Conservation (phyloP, 1,139 yeast genomes). For the Saccharomyces hybrid region DNA sequence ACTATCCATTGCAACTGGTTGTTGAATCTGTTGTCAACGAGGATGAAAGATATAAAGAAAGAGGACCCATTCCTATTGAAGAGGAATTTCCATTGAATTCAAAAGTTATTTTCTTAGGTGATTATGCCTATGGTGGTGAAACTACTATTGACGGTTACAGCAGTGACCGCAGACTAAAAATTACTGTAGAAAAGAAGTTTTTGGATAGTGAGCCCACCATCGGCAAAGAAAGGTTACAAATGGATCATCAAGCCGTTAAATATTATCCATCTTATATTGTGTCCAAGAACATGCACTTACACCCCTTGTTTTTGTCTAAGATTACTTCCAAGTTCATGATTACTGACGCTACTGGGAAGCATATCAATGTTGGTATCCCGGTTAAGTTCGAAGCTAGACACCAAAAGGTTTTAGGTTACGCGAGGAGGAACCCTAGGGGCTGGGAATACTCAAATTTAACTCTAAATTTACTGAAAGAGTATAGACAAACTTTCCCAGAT, state of each 20-base stretch:
- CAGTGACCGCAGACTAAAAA: conserved; percentile 42
- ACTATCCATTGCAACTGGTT: conserved; percentile 68
- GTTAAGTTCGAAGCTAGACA: conserved; percentile 75
- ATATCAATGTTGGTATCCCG: conserved; percentile 74
- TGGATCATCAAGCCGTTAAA: conserved; percentile 49
- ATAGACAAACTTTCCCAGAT: conserved; percentile 52
- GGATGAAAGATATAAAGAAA: conserved; percentile 67
- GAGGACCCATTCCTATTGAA: conserved; percentile 68
- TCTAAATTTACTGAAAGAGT: conserved; percentile 54
- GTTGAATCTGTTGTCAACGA: conserved; percentile 68
- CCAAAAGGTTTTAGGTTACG: conserved; percentile 81
- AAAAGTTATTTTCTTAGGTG: conserved; percentile 77
- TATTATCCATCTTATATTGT: conserved; percentile 67
- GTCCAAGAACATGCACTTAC: conserved; percentile 49
- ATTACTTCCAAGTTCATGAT: conserved; percentile 70
- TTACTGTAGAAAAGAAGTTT: conserved; percentile 49
- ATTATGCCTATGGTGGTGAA: conserved; percentile 82
- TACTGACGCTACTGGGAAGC: conserved; percentile 44
- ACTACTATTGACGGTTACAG: conserved; percentile 62
- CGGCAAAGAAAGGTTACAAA: conserved; percentile 50
- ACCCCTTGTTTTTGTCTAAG: conserved; percentile 63
- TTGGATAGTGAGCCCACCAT: conserved; percentile 52
- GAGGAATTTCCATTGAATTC: conserved; percentile 75
- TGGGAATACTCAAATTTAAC: conserved; percentile 89
- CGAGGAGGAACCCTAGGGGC: conserved; percentile 55